Conservation (phyloP, 208 protist genomes). For the Leishmania martiniquensis region DNA sequence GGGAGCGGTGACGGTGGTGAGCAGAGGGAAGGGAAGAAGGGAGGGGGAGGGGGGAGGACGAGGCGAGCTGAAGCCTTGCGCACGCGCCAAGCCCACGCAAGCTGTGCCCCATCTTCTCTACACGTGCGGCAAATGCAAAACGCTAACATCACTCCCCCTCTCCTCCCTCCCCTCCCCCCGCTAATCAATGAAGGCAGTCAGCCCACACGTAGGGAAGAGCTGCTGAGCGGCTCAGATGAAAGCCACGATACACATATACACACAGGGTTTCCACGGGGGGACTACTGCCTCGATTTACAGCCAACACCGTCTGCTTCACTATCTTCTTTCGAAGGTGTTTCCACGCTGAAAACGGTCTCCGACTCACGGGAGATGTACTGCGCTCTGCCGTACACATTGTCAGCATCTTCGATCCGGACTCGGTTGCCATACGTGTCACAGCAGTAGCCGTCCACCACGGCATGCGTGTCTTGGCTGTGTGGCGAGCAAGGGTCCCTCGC, state of each 20-base stretch:
- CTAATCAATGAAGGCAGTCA: too few species aligned
- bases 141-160: not conserved
- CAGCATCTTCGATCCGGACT: not conserved
- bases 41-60: not conserved
- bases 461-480: not conserved
- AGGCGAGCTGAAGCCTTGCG: not conserved
- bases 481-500: not conserved
- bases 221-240: not conserved
- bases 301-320: not conserved
- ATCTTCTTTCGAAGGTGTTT: not conserved
- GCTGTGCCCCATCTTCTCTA: not conserved
- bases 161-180: not conserved
- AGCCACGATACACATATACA: not conserved
- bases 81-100: too few species aligned
- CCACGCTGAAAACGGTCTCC: not conserved
- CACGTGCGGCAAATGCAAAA: not conserved
- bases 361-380: not conserved
- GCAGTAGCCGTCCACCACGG: constrained; percentile 12
- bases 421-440: constrained; percentile 1
- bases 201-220: too few species aligned
- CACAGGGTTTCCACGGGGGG: not conserved
- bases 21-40: not conserved
- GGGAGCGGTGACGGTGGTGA: too few species aligned
- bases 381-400: not conserved
- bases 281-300: not conserved